Base-by-base conservation (phyloP, 2,329 filamentous ascomycete genomes). In the Aspergillus sp. region DNA sequence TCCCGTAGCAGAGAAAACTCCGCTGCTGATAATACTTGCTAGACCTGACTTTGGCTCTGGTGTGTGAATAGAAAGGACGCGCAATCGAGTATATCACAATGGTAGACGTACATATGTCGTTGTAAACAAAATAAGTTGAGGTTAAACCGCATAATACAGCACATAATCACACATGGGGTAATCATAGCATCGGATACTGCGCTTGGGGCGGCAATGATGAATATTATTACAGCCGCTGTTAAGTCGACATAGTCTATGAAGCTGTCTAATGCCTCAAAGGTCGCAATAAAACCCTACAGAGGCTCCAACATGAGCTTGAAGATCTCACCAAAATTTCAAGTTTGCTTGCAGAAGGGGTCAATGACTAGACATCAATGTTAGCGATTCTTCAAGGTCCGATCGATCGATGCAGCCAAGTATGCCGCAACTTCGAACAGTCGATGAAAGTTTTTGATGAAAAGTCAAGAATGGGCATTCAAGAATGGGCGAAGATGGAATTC, bases 401-500 rank as follows among this genome's bases (percentile, higher is more conserved):
- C 47, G 45, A 49, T 35, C 62, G 64, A 51, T 70, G 66, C 53
- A 58, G 47, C 47, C 52, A 64, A 47, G 37, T 69, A 44, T 69
- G 64, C 48, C 43, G 46, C 41, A 67, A 69, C 7, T 69, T 69
- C 37, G 61, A 67, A 52, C 45, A 42, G 7, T 55, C 60, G 33
- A 68, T 70, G 60, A 52, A 63, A 44, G 46, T 34, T n/a, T 70
- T 69, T 45, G 44, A 42, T 42, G 51, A 44, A 31, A 67, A 62
- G 37, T 62, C 63, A 44, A 67, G 57, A 46, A 52, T 52, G 4
- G 55, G 62, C 19, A 51, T 70, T 53, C 58, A 49, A 56, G 66
- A 70, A 53, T 71, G 65, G 67, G 47, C 60, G 46, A 68, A 60
- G 53, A 60, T 71, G 62, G 65, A 70, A 49, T 70, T 69, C 32